Percentiles rank a stretch among this genome's conserved stretches.
Evolutionary conservation across 2,329 filamentous ascomycete genomes (phyloP).

Genomic region (Mariannaea elegans): DNA sequence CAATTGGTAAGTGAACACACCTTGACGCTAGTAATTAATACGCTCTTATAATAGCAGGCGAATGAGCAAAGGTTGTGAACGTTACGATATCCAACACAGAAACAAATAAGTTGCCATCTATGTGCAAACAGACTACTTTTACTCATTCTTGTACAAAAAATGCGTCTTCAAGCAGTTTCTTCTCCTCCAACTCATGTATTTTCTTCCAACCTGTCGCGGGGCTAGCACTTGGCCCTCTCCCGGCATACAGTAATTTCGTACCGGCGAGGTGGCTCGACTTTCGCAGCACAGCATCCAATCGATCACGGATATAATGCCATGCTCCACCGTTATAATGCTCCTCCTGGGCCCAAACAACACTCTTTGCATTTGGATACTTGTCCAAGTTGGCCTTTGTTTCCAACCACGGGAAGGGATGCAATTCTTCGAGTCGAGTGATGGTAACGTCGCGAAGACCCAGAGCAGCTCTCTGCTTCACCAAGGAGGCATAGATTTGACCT

Average conservation of each 20-base stretch:
- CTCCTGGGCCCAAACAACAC: conserved; percentile 37
- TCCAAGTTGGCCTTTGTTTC: conserved; percentile 32
- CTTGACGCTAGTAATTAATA: too few relatives aligned
- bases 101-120: too few relatives aligned
- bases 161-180: conserved; percentile 17
- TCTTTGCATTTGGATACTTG: conserved; percentile 30
- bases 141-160: too few relatives aligned
- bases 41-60: too few relatives aligned
- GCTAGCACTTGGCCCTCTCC: conserved; percentile 25
- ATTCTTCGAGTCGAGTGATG: conserved; percentile 36
- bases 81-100: too few relatives aligned
- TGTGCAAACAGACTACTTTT: too few relatives aligned
- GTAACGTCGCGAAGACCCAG: conserved; percentile 23
- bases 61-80: too few relatives aligned
- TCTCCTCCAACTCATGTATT: conserved; percentile 25
- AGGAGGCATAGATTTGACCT: conserved; percentile 80
- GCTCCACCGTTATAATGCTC: conserved; percentile 39
- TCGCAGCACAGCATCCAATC: conserved; percentile 29
- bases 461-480: conserved; percentile 24
- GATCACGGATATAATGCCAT: conserved; percentile 36
- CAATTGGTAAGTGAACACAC: too few relatives aligned
- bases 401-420: conserved; percentile 39
- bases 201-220: conserved; percentile 26
- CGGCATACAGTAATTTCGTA: conserved; percentile 21
- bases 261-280: neutral